Conservation (phyloP, 139 green algal species). For the Picochlorum sp. region DNA sequence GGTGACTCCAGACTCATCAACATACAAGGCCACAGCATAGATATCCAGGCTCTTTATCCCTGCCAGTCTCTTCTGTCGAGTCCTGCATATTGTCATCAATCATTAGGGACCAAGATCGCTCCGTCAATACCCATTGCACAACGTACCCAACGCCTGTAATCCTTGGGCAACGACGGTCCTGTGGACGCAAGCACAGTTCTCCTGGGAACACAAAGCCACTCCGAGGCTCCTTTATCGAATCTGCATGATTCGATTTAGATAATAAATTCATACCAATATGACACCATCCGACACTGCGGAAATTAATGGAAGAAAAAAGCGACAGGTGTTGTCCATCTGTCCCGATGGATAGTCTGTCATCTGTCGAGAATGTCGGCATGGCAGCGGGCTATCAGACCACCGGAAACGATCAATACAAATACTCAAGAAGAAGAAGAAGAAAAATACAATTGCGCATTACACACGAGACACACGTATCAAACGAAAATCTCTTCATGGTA, state of each 20-base stretch:
- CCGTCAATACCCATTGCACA: no score
- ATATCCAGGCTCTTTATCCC: conserved; percentile 20
- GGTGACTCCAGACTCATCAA: conserved; percentile 4
- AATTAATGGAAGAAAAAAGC: background rate
- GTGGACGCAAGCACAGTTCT: conserved; percentile 3
- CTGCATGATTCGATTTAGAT: no score
- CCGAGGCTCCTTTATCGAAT: no score
- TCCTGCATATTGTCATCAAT: background rate
- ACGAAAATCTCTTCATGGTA: background rate
- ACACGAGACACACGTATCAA: background rate
- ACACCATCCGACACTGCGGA: background rate
- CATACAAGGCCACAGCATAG: conserved; percentile 18
- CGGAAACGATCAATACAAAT: background rate
- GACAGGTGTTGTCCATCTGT: background rate
- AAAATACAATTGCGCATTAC: background rate
- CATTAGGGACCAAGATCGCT: background rate
- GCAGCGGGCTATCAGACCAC: background rate
- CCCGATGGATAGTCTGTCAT: background rate
- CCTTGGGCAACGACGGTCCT: no score
- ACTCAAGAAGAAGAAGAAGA: background rate
- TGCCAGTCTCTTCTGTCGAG: conserved; percentile 8
- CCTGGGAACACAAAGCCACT: background rate
- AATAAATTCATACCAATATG: no score
- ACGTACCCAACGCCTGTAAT: no score
- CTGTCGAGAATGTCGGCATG: background rate